Evolutionary conservation across 202 grass and related monocot species (phyloP), one percentile per base, ranked within the genome.

Genomic region (Saccharum hybrid): DNA sequence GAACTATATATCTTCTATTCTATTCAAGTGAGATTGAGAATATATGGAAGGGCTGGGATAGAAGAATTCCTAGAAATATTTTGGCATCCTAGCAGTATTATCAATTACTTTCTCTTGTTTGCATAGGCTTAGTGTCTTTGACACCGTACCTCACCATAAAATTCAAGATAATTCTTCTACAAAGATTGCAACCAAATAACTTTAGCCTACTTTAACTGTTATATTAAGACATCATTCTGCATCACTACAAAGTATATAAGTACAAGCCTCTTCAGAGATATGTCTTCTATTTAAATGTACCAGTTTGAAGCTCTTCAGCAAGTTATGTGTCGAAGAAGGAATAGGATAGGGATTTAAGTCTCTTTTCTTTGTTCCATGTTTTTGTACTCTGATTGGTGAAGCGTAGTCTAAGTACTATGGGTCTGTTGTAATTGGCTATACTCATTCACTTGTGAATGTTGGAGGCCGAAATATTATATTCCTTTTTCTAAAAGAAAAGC

Each of bases 121-220:
- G 43, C 42, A 33, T 63, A 72, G 74, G 28, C 59, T 84, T 60
- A 59, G 79, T 49, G 19, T 76, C 19, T 15, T 30, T 83, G 45
- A 28, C 63, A 75, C 8, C 23, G 4, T 66, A 77, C 10, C 2
- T 42, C 63, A 83, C 48, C 54, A 78, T 79, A 63, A 74, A 39
- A 54, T 70, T 71, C 36, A 76, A 71, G 63, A 71, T 28, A 75
- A 76, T 59, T 63, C 9, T 59, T 82, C 69, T 63, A 83, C 19
- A 14, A 48, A 81, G 87, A 72, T 48, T 71, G 65, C 70, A 49
- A 39, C 45, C 57, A 18, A 71, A 66, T 46, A 87, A 84, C 63
- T 75, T 30, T 8, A 81, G 37, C 13, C 4, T 65, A 72, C 33
- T 33, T 60, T 13, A 34, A 74, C 40, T n/a, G 34, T 18, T 68